A percentile compares a stretch with the other conserved stretches of the same genome.
phyloP scores from a whole-genome alignment of 768 basidiomycete genomes.

The Agaricus subrufescens region DNA sequence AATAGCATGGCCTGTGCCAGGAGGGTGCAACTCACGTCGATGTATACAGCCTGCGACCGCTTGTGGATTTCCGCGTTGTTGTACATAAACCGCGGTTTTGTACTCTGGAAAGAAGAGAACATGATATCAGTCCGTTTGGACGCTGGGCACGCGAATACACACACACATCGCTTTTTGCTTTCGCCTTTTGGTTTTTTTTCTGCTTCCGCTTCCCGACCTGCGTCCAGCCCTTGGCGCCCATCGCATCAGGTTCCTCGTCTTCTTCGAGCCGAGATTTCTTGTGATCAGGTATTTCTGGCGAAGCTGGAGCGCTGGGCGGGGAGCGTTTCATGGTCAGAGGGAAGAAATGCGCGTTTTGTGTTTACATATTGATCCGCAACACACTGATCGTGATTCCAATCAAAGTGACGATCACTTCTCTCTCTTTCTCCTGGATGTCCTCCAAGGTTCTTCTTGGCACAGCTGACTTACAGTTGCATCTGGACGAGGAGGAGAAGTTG shows the following conservation, averaged over 20 bases:
- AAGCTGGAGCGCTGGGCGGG: background rate
- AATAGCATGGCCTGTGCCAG: background rate
- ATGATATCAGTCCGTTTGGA: background rate
- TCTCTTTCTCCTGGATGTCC: too few relatives aligned
- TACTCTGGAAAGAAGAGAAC: conserved; percentile 28
- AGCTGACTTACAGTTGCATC: too few relatives aligned
- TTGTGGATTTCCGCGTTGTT: conserved; percentile 70
- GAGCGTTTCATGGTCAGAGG: conserved; percentile 4
- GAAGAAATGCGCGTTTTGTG: background rate
- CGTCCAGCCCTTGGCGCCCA: conserved; percentile 42
- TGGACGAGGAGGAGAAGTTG: too few relatives aligned
- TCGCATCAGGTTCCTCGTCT: background rate
- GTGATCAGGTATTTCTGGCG: background rate
- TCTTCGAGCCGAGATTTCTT: background rate
- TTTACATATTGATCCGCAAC: background rate
- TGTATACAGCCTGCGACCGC: conserved; percentile 69
- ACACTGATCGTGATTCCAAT: too few relatives aligned
- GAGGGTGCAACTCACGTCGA: conserved; percentile 55
- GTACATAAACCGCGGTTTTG: conserved; percentile 78
- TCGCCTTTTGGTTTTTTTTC: conserved; percentile 60
- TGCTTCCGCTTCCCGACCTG: conserved; percentile 69
- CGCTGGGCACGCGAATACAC: conserved; percentile 21
- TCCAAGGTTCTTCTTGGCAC: too few relatives aligned
- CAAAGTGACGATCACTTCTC: too few relatives aligned
- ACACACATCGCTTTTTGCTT: conserved; percentile 60